These are phyloP conservation scores for Cladosporium phlei DNA, from an alignment of 2,329 filamentous ascomycete genomes.

Conservation along the genomic window DNA sequence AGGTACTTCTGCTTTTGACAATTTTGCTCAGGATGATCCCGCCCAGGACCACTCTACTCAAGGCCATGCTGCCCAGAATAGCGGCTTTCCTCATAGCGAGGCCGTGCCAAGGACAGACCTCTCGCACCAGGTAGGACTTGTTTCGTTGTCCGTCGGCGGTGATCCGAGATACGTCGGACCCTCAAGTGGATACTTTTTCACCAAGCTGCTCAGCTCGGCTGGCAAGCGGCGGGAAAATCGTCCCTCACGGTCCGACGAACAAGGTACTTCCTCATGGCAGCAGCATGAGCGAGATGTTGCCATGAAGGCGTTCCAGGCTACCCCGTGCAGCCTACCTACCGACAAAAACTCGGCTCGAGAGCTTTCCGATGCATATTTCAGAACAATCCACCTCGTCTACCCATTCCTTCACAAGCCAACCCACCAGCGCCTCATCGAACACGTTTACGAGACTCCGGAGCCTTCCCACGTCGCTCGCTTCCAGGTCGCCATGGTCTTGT, in stretches of 20 bases:
- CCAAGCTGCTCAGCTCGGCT: background rate
- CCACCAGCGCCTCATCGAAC: background rate
- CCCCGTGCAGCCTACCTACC: background rate
- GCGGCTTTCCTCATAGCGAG: too few relatives aligned
- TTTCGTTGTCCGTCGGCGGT: background rate
- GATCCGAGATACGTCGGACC: background rate
- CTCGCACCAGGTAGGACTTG: conserved; percentile 1
- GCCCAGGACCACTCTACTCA: too few relatives aligned
- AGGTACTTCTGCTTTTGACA: too few relatives aligned
- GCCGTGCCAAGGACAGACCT: background rate
- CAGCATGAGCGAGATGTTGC: background rate
- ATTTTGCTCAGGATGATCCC: too few relatives aligned
- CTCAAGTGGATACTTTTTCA: conserved; percentile 3
- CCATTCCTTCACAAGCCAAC: conserved; percentile 37
- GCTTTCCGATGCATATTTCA: conserved; percentile 34
- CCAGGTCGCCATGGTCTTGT: background rate
- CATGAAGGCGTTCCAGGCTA: background rate
- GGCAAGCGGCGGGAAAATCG: background rate
- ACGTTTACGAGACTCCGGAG: too few relatives aligned
- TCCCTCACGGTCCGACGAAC: background rate
- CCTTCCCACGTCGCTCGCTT: background rate
- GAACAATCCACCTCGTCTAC: conserved; percentile 37
- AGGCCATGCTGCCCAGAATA: too few relatives aligned
- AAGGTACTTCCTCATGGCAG: background rate
- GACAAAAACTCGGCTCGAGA: background rate